phyloP scores from a whole-genome alignment of 2,329 filamentous ascomycete genomes.

The Cladosporium cucumerinum region DNA sequence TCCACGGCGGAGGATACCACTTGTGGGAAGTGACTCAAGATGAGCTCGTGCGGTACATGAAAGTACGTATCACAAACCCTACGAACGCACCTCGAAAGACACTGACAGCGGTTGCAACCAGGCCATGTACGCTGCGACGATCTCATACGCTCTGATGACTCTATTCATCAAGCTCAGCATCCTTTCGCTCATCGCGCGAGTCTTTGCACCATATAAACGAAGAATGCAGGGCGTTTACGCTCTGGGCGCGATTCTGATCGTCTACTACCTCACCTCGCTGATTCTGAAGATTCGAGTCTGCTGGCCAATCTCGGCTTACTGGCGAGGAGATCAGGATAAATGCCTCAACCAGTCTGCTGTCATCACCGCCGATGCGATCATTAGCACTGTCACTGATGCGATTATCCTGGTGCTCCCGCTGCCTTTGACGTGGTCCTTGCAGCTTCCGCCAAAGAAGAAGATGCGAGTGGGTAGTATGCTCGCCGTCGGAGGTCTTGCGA shows the following conservation, averaged over 20 bases:
- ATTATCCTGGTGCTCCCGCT: constrained; percentile 12
- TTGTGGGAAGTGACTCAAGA: constrained; percentile 1
- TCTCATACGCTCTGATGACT: constrained; percentile 3
- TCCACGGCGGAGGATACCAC: constrained; percentile 8
- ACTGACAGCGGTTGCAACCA: background rate
- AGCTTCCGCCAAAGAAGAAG: constrained; percentile 1
- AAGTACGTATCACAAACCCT: background rate
- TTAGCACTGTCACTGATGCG: constrained; percentile 5
- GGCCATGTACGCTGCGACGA: background rate
- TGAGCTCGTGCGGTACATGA: background rate
- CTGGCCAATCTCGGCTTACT: constrained; percentile 11
- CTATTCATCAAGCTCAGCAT: constrained; percentile 11
- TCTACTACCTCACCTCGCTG: background rate
- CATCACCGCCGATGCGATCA: constrained; percentile 1
- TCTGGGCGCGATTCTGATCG: background rate
- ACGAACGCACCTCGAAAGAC: background rate
- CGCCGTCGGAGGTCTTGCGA: constrained; percentile 1
- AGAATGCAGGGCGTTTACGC: background rate
- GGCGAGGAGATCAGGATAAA: background rate
- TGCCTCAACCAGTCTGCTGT: constrained; percentile 9
- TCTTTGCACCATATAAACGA: constrained; percentile 4
- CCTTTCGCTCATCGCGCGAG: constrained; percentile 4
- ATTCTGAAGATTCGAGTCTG: constrained; percentile 9
- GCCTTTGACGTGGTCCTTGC: constrained; percentile 6
- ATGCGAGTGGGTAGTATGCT: constrained; percentile 8